phyloP scores from a whole-genome alignment of 2,329 filamentous ascomycete genomes.

The Tolypocladium pustulatum region DNA sequence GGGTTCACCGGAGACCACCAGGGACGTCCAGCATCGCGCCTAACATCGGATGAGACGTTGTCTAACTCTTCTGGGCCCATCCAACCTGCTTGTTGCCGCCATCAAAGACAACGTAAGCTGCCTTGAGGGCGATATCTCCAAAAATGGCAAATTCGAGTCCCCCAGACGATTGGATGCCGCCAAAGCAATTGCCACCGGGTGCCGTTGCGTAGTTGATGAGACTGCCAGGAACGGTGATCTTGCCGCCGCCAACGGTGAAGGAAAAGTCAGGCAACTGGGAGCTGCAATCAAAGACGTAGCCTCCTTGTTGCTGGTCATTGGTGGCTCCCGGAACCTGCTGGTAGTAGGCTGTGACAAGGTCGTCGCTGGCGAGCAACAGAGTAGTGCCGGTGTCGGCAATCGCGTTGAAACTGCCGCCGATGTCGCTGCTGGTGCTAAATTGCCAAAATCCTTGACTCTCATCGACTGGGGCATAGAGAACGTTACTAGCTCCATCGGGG shows the following conservation, averaged over 20 bases:
- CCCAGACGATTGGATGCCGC: conserved; percentile 51
- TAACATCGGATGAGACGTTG: too few relatives aligned
- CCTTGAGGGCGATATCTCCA: conserved; percentile 51
- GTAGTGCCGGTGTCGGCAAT: conserved; percentile 53
- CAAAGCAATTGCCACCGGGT: conserved; percentile 49
- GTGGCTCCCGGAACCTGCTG: conserved; percentile 30
- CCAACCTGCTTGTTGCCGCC: conserved; percentile 14
- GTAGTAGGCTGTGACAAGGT: conserved; percentile 40
- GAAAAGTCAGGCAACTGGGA: conserved; percentile 35
- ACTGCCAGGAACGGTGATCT: conserved; percentile 44
- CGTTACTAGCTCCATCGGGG: conserved; percentile 42
- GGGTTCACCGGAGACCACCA: too few relatives aligned
- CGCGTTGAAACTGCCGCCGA: conserved; percentile 22
- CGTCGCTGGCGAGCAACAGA: conserved; percentile 47
- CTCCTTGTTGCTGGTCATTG: conserved; percentile 27
- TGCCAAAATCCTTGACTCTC: conserved; percentile 51
- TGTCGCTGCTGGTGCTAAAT: conserved; percentile 28
- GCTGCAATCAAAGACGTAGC: conserved; percentile 36
- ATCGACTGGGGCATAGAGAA: conserved; percentile 48
- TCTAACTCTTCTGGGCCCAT: conserved; percentile 1
- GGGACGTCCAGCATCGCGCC: background rate
- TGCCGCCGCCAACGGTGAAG: conserved; percentile 46
- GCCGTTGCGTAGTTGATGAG: conserved; percentile 43
- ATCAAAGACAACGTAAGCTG: conserved; percentile 48
- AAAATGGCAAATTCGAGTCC: conserved; percentile 42